Base-by-base conservation (phyloP, 208 protist species). In the Trypanosoma vivax region DNA sequence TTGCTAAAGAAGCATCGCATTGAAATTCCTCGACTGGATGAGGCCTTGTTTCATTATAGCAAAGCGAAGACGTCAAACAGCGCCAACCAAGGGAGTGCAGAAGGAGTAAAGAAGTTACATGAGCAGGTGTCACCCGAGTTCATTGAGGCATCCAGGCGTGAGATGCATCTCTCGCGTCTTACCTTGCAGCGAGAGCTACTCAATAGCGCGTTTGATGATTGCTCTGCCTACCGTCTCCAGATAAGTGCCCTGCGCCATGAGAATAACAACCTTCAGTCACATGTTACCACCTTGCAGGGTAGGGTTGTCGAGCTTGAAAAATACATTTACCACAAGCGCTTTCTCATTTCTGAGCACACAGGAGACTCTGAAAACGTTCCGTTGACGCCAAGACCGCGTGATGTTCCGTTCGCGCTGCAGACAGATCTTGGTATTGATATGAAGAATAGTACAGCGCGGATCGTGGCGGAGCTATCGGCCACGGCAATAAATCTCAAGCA, bases 261-360 rank as follows among this genome's bases (percentile, higher is more conserved):
- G 28, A 90, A 87, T 39, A 39, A 50, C 23, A 48, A 68, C 9
- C 68, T 90, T 34, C 55, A 61, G 23, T 54, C 60, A 27, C 65
- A 74, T 25, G 58, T 87, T 18, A 42, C 51, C 0, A 37, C 61
- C 28, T 55, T 80, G 21, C 62, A 84, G 61, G 48, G 65, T 50
- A 58, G 65, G 31, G 55, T 90, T 55, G 24, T 39, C 4, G 70
- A 76, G 21, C 65, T 86, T 24, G 70, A 84, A 55, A 63, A 40
- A 19, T 87, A 87, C 62, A 83, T 87, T 49, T 60, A 87, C 64
- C 65, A 86, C 50, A 79, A 87, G 53, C 75, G 79, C 43, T 90
- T 84, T 43, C 41, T 67, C 9, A 50, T 28, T 31, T 37, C 41
- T 16, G 37, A 9, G 10, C 6, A 9, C 28, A 37, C 24, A 5